Evolutionary conservation across 129 eudicot genomes (phyloP).

Genomic region (Cynara cardunculus): DNA sequence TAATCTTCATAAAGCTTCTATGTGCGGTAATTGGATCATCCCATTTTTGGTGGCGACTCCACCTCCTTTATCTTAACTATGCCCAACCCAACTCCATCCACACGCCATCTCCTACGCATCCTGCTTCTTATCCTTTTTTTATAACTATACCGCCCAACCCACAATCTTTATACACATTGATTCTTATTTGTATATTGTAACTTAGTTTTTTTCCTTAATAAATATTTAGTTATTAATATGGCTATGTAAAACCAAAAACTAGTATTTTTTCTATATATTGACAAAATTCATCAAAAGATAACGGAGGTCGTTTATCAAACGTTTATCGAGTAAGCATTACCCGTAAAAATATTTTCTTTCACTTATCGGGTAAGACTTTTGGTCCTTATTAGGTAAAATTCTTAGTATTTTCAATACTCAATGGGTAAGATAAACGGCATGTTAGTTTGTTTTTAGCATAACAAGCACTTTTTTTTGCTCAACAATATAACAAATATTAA

Average conservation of each 20-base stretch:
- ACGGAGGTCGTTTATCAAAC: too few relatives aligned
- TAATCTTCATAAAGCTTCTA: neutral
- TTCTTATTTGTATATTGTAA: neutral
- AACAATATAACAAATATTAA: too few relatives aligned
- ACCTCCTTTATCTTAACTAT: neutral
- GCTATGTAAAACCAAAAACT: neutral
- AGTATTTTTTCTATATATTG: neutral
- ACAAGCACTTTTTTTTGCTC: too few relatives aligned
- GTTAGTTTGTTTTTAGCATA: too few relatives aligned
- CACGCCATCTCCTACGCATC: neutral
- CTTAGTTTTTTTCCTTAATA: neutral
- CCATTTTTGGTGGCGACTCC: constrained; percentile 43
- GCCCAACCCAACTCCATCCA: neutral
- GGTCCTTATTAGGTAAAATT: too few relatives aligned
- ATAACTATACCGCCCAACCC: neutral
- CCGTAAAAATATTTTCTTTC: too few relatives aligned
- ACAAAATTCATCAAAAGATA: neutral
- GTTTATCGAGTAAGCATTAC: too few relatives aligned
- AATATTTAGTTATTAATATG: neutral
- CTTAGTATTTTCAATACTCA: too few relatives aligned
- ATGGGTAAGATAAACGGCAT: too few relatives aligned
- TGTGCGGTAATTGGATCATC: constrained; percentile 31
- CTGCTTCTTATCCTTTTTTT: neutral
- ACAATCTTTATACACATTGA: neutral
- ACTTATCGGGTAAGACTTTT: too few relatives aligned